These are phyloP conservation scores for Murraya koenigii DNA, from an alignment of 345 rosid species.

Conservation along the genomic window DNA sequence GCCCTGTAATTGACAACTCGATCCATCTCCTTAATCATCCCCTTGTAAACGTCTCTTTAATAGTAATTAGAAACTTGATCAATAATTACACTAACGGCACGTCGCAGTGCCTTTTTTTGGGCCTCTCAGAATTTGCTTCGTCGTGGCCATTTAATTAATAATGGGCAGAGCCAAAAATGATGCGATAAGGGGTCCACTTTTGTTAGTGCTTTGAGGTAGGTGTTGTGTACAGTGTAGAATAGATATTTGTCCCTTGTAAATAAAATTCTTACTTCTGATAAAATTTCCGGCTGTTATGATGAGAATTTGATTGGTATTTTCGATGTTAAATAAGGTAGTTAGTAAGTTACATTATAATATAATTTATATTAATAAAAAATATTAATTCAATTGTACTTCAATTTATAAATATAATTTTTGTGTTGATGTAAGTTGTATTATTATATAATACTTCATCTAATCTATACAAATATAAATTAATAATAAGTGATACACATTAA, in stretches of 20 bases:
- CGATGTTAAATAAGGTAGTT: too few relatives aligned
- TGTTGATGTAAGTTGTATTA: too few relatives aligned
- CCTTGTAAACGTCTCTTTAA: not conserved
- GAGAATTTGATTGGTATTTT: not conserved
- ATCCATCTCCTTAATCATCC: not conserved
- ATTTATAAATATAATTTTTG: too few relatives aligned
- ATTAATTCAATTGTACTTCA: too few relatives aligned
- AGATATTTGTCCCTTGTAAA: not conserved
- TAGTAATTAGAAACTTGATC: not conserved
- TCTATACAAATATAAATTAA: too few relatives aligned
- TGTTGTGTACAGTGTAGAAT: not conserved
- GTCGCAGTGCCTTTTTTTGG: not conserved
- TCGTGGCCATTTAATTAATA: not conserved
- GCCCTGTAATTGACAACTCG: not conserved
- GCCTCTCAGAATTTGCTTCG: not conserved
- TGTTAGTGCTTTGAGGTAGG: not conserved
- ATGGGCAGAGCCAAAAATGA: not conserved
- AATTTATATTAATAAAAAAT: too few relatives aligned
- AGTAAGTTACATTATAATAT: too few relatives aligned
- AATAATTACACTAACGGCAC: not conserved
- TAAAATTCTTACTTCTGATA: not conserved
- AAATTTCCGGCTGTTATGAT: not conserved
- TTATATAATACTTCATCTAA: too few relatives aligned
- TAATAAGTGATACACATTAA: too few relatives aligned
- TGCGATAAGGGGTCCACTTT: not conserved